A percentile compares a stretch with the other conserved stretches of the same genome.
Conservation (phyloP, 1,139 yeast species). For the Nadsonia commutata region DNA sequence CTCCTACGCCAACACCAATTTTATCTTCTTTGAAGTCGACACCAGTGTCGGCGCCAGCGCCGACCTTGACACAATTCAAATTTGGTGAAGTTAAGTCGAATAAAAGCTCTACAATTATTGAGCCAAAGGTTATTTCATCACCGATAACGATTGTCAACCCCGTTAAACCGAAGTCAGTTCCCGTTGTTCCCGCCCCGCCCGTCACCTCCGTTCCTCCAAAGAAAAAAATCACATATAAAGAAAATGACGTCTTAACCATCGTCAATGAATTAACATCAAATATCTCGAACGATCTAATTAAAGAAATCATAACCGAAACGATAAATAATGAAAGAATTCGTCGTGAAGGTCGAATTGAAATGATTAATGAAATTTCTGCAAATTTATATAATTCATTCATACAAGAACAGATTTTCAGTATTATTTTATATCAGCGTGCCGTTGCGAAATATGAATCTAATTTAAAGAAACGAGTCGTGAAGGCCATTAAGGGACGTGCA, state of each 20-base stretch:
- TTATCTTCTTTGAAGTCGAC: not conserved
- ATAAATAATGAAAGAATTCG: too few relatives aligned
- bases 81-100: not conserved
- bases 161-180: not conserved
- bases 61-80: not conserved
- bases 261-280: too few relatives aligned
- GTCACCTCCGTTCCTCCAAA: too few relatives aligned
- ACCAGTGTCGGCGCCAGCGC: not conserved
- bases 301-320: too few relatives aligned
- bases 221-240: too few relatives aligned
- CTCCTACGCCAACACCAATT: not conserved
- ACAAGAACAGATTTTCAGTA: slow-evolving; percentile 36
- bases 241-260: too few relatives aligned
- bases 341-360: too few relatives aligned
- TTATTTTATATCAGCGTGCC: slow-evolving; percentile 31
- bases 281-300: too few relatives aligned
- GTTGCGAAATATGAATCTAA: slow-evolving; percentile 19
- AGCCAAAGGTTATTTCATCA: not conserved
- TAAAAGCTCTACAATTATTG: too few relatives aligned
- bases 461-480: slow-evolving; percentile 20
- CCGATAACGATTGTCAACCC: not conserved
- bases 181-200: not conserved
- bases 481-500: slow-evolving; percentile 11
- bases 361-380: slow-evolving; percentile 11
- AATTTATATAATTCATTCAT: slow-evolving; percentile 48